Conservation (phyloP, 2,329 filamentous ascomycete genomes). For the Fusarium buxicola region DNA sequence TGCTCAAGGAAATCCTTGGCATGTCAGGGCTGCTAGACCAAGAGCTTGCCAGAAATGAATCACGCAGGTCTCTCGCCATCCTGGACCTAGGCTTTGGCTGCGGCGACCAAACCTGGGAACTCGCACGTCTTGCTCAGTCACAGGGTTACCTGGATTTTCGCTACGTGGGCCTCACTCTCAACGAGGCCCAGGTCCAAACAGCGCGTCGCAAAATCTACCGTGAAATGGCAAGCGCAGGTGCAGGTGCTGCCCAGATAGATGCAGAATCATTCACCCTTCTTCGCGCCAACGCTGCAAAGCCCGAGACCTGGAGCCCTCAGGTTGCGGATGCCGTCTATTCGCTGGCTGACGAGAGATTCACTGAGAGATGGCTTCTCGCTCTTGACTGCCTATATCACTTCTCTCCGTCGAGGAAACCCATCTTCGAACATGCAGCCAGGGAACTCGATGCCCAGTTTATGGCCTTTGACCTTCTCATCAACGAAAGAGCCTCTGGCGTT, state of each 20-base stretch:
- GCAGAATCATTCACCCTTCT: constrained; percentile 54
- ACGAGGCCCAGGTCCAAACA: constrained; percentile 56
- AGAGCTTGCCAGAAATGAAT: constrained; percentile 2
- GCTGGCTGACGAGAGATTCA: constrained; percentile 40
- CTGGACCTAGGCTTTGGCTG: constrained; percentile 70
- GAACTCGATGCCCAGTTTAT: constrained; percentile 61
- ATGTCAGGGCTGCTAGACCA: constrained; percentile 54
- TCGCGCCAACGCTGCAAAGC: constrained; percentile 62
- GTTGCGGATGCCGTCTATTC: constrained; percentile 44
- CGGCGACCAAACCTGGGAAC: constrained; percentile 65
- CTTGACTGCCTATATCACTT: constrained; percentile 70
- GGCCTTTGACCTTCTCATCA: constrained; percentile 65
- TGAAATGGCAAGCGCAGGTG: constrained; percentile 28
- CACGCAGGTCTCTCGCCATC: constrained; percentile 48
- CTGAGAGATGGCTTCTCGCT: constrained; percentile 63
- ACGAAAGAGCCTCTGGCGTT: constrained; percentile 43
- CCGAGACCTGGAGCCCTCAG: constrained; percentile 53
- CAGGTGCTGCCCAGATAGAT: neutral
- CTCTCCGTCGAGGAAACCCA: constrained; percentile 60
- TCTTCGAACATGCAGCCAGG: constrained; percentile 56
- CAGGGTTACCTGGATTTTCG: constrained; percentile 47
- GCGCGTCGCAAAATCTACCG: constrained; percentile 49
- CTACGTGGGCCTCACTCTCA: constrained; percentile 66
- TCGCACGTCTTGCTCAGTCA: constrained; percentile 49
- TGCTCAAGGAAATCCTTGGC: constrained; percentile 60